Evolutionary conservation across 2,329 filamentous ascomycete species (phyloP).

Genomic region (Diplodia intermedia): DNA sequence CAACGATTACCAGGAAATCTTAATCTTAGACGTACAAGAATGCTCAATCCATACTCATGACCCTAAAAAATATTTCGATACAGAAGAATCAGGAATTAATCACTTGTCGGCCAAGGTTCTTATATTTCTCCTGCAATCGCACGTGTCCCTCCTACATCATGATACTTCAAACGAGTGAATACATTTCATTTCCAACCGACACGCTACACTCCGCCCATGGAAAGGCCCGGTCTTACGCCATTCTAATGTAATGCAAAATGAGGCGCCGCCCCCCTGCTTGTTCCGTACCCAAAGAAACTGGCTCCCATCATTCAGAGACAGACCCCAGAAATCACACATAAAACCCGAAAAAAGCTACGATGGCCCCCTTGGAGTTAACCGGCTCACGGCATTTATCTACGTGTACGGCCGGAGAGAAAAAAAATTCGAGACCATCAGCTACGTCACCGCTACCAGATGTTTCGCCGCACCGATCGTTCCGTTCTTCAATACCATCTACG

Average conservation of each 20-base stretch:
- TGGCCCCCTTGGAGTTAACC: background rate
- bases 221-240: background rate
- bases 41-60: too few relatives aligned
- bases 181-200: background rate
- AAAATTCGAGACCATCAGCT: background rate
- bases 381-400: background rate
- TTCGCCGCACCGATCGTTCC: background rate
- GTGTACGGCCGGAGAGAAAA: background rate
- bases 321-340: background rate
- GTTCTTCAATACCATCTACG: slow-evolving; percentile 35
- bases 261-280: background rate
- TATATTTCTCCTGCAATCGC: background rate
- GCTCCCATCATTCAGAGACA: background rate
- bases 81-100: background rate
- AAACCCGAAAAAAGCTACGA: background rate
- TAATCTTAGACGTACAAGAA: too few relatives aligned
- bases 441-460: background rate
- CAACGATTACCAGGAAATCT: too few relatives aligned
- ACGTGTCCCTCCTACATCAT: background rate
- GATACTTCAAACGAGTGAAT: background rate
- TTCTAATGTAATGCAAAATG: slow-evolving; percentile 5
- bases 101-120: background rate
- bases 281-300: background rate
- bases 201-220: background rate
- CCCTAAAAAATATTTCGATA: background rate